Evolutionary conservation across 495 filamentous ascomycete genomes (phyloP).

Genomic region (Podospora comata): DNA sequence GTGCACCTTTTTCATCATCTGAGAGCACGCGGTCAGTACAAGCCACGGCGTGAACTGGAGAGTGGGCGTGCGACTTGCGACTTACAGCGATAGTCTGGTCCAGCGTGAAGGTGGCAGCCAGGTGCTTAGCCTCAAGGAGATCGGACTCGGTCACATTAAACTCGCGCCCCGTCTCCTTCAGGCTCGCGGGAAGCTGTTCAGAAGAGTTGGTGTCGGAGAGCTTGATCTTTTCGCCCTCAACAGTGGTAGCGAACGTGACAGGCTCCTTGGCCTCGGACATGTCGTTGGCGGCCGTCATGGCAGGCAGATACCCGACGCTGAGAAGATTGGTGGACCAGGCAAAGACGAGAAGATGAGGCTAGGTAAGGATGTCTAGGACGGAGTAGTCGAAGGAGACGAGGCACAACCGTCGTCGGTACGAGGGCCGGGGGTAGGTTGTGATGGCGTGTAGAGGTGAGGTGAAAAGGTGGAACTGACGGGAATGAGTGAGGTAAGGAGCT

Average conservation of each 20-base stretch:
- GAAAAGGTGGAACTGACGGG: background rate
- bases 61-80: background rate
- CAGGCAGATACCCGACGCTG: background rate
- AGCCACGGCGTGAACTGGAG: background rate
- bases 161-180: constrained; percentile 6
- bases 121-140: constrained; percentile 33
- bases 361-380: background rate
- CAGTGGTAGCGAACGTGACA: background rate
- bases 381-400: background rate
- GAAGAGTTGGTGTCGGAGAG: background rate
- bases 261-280: constrained; percentile 9
- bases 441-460: background rate
- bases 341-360: background rate
- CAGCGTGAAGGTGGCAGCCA: constrained; percentile 33
- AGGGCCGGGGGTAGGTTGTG: too few species aligned
- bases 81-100: constrained; percentile 30
- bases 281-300: constrained; percentile 13
- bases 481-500: background rate
- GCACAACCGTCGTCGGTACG: background rate
- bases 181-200: background rate
- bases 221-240: constrained; percentile 15
- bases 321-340: background rate
- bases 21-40: background rate
- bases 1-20: constrained; percentile 28
- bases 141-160: constrained; percentile 36